phyloP scores from a whole-genome alignment of 2,329 filamentous ascomycete species.

The Clarireedia paspali region DNA sequence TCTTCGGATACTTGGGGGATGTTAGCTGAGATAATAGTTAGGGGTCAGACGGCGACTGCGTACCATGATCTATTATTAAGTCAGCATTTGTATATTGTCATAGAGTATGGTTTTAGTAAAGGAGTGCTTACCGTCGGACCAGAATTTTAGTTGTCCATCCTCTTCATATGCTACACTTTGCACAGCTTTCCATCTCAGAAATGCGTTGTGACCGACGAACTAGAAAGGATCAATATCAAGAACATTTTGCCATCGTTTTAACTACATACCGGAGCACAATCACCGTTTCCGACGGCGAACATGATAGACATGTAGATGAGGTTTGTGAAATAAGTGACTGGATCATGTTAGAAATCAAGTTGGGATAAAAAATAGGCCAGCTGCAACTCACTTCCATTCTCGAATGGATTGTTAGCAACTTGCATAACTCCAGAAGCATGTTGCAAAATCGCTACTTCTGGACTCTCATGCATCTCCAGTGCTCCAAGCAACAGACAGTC shows the following conservation, averaged over 20 bases:
- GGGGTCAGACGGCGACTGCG: conserved; percentile 16
- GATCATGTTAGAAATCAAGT: neutral
- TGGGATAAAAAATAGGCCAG: no score
- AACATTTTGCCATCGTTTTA: neutral
- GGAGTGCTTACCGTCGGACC: conserved; percentile 29
- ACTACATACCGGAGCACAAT: conserved; percentile 37
- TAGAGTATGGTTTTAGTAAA: neutral
- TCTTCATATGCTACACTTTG: conserved; percentile 50
- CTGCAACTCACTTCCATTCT: conserved; percentile 44
- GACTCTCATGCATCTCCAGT: conserved; percentile 62
- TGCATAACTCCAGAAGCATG: conserved; percentile 72
- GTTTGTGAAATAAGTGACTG: conserved; percentile 71
- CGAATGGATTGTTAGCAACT: conserved; percentile 63
- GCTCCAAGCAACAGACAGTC: conserved; percentile 34
- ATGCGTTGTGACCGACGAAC: conserved; percentile 72
- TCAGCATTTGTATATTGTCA: neutral
- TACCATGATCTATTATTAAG: neutral
- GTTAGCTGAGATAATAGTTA: neutral
- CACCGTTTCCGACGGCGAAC: conserved; percentile 63
- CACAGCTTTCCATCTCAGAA: conserved; percentile 61
- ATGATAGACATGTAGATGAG: conserved; percentile 68
- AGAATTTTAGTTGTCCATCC: conserved; percentile 35
- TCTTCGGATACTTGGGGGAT: conserved; percentile 57
- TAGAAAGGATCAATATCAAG: neutral
- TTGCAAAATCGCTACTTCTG: conserved; percentile 64